Evolutionary conservation across 2,329 filamentous ascomycete genomes (phyloP), one percentile per base, ranked within the genome.

Genomic region (Xylaria hypoxylon): DNA sequence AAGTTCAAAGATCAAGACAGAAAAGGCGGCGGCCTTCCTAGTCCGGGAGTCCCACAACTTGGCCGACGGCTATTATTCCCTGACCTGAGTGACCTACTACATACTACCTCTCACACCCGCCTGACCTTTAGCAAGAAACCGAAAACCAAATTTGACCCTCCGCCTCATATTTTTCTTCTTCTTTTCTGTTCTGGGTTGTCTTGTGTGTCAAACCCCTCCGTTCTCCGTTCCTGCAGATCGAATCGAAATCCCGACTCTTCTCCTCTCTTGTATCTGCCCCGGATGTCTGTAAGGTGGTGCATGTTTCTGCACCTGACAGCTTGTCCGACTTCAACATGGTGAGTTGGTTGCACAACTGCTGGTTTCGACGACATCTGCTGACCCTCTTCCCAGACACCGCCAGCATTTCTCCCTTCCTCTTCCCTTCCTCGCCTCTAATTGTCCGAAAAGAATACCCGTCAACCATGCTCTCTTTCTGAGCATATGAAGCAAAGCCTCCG

Each of bases 21-120:
- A 58, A 67, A 56, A 60, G 67, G 64, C 60, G 57, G 50, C 62
- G 62, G 68, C 60, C 62, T 57, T 59, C 60, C 57, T 50, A 70
- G 68, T 68, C 65, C 59, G 68, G 65, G 58, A 68, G 68, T 70
- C 68, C 68, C 68, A 70, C 68, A 70, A 70, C 60, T 68, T 70
- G 56, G 67, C 56, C 64, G 67, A 66, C 67, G 64, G 67, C 67
- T 69, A 69, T 69, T 69, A 69, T 69, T 68, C 59, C 53, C 38
- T 60, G 48, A 56, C 51, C 57, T 56, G 24, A 42, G 11, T 8
- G 42, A 57, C n/a, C 44, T 40, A 44, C 35, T 19, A 45, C 52
- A 26, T 58, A 57, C 50, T 55, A 53, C 67, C 48, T 44, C 60
- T 57, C 64, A 63, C 51, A 67, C 45, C 57, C 56, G 42, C 56